Evolutionary conservation across 139 green algal genomes (phyloP).

Genomic region (Diplosphaera chodatii): DNA sequence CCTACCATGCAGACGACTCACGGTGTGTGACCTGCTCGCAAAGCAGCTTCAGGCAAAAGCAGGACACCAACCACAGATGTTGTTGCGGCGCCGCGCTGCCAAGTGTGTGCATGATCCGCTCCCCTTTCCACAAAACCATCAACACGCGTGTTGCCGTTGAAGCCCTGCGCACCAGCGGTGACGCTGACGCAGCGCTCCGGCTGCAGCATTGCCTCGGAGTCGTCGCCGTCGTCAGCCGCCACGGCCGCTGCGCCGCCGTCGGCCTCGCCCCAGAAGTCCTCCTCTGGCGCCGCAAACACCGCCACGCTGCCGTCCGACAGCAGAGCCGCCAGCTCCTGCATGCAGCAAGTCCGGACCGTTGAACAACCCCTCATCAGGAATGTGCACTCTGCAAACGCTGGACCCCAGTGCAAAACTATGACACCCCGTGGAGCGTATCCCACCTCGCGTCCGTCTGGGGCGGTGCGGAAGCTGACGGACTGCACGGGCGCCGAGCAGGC

Average conservation of each 20-base stretch:
- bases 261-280: conserved; percentile 72
- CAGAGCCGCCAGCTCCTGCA: conserved; percentile 45
- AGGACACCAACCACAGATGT: too few species aligned
- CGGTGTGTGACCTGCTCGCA: too few species aligned
- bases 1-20: background rate
- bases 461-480: conserved; percentile 23
- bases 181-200: conserved; percentile 5
- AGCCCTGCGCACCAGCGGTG: too few species aligned
- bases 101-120: too few species aligned
- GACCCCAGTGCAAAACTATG: too few species aligned
- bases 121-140: too few species aligned
- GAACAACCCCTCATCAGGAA: too few species aligned
- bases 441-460: background rate
- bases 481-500: conserved; percentile 29
- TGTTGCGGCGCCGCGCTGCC: too few species aligned
- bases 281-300: conserved; percentile 35
- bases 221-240: background rate
- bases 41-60: too few species aligned
- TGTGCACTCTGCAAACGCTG: too few species aligned
- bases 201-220: background rate
- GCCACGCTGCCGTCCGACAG: conserved; percentile 50
- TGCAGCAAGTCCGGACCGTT: background rate
- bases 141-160: too few species aligned
- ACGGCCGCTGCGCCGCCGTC: conserved; percentile 19
- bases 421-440: too few species aligned